Evolutionary conservation across 306 rosid species (phyloP).

Genomic region (Heteromeles arbutifolia): DNA sequence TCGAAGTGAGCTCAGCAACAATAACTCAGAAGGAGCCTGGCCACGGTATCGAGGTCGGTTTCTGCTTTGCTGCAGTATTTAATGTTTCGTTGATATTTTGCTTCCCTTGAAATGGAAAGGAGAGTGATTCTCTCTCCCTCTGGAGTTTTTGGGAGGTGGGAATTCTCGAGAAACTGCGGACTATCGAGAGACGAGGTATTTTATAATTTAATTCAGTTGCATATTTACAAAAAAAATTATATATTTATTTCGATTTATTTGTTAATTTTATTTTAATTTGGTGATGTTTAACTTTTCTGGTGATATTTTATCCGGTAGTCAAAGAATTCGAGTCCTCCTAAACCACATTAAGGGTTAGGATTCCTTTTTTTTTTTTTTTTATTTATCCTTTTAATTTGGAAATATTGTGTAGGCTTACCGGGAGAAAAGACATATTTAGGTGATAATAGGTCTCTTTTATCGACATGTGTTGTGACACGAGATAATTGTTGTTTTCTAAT

Average conservation of each 20-base stretch:
- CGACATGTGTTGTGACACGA: no score
- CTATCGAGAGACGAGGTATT: neutral
- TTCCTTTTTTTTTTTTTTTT: neutral
- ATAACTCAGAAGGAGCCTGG: conserved; percentile 19
- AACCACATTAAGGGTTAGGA: neutral
- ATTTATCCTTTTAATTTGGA: neutral
- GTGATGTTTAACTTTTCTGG: neutral
- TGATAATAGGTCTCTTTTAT: no score
- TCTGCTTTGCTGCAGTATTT: conserved; percentile 8
- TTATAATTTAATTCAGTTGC: neutral
- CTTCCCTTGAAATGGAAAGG: conserved; percentile 24
- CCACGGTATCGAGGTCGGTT: conserved; percentile 43
- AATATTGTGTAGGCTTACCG: neutral
- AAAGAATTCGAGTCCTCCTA: neutral
- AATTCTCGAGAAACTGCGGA: conserved; percentile 50
- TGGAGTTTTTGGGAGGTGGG: conserved; percentile 31
- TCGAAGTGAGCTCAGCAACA: conserved; percentile 35
- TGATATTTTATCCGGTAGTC: neutral
- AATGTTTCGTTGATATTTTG: conserved; percentile 1
- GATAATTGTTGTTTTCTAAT: no score
- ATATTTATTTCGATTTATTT: neutral
- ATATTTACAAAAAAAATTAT: neutral
- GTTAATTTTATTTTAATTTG: neutral
- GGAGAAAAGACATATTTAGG: neutral
- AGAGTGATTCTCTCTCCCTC: conserved; percentile 22